Percentiles rank a stretch among this genome's conserved stretches.
phyloP scores from a whole-genome alignment of 108 stramenopile species.

The Nannochloropsis salina region DNA sequence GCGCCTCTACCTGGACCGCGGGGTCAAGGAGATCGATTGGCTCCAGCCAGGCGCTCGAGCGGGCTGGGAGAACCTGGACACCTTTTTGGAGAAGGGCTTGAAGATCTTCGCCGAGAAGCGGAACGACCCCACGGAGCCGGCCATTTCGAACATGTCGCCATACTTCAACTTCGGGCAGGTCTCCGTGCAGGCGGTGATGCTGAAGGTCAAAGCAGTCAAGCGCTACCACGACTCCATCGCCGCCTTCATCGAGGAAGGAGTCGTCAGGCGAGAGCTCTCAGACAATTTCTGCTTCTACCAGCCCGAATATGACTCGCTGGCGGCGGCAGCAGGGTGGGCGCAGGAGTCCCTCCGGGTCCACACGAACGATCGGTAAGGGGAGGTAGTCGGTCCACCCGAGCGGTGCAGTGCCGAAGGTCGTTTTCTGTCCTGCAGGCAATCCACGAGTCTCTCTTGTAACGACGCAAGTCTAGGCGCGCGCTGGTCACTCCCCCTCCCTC shows the following conservation, averaged over 20 bases:
- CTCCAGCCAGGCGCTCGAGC: conserved; percentile 64
- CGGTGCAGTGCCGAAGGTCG: no score
- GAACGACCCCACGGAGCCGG: conserved; percentile 83
- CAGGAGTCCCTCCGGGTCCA: conserved; percentile 76
- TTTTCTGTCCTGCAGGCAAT: no score
- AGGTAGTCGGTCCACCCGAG: no score
- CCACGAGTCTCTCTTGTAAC: no score
- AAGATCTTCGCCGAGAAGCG: conserved; percentile 69
- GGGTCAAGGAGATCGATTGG: conserved; percentile 52
- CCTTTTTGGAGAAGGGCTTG: conserved; percentile 59
- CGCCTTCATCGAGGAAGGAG: conserved; percentile 85
- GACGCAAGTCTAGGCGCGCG: no score
- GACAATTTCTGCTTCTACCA: conserved; percentile 96
- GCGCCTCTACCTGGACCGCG: neutral
- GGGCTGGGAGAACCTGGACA: conserved; percentile 64
- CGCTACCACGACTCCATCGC: conserved; percentile 64
- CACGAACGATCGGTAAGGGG: conserved; percentile 56
- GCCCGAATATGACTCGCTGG: conserved; percentile 70
- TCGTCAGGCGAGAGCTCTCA: conserved; percentile 85
- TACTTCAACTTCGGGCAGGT: conserved; percentile 80
- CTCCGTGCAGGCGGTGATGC: conserved; percentile 65
- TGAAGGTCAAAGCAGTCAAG: conserved; percentile 58
- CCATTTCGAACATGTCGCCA: conserved; percentile 74
- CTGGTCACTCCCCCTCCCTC: neutral
- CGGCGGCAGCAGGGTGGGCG: conserved; percentile 85